Evolutionary conservation across 768 basidiomycete genomes (phyloP), one percentile per base, ranked within the genome.

Genomic region (Daedaleopsis sinensis): DNA sequence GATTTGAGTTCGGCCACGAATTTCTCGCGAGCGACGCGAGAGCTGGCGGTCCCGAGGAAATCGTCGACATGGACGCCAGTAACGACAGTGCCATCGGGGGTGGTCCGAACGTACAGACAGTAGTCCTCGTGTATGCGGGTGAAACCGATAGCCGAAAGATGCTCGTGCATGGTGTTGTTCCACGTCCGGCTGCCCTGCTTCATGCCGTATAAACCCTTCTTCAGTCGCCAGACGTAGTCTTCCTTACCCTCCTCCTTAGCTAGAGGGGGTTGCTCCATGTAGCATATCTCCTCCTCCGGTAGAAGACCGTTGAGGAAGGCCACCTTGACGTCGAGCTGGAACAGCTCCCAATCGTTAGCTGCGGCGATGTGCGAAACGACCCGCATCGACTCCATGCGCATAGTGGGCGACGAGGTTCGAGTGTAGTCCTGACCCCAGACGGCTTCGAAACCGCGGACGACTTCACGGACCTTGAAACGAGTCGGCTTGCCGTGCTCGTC

Each of bases 361-460:
- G 76, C 76, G 0, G 75, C 77, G 7, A 80, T 42, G 39, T 42
- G 39, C 3, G 5, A 42, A 10, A 42, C 11, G 3, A 3, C 64
- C 0, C 72, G 65, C 50, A 78, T 71, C 0, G 78, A 76, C 62
- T 80, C 78, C 67, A 78, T 72, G 16, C 73, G 71, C 15, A 74
- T 74, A 13, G 74, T 76, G 0, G 77, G 78, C 46, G 81, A 78
- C 47, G 75, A 78, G 0, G 79, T 80, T 24, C 68, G 39, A 76
- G 67, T 71, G 59, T 77, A 84, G 52, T 84, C 80, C 9, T 70
- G 61, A 0, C 82, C 80, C 27, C 68, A 76, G 0, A 76, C 64
- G 54, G 80, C 79, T 23, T 77, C 64, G 64, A 71, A 80, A 0
- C 83, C 81, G 55, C 77, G 73, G 24, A 78, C 75, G 0, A 84